Conservation (phyloP, 1,284 basidiomycete species). For the Leccinum brunneo-olivaceum region DNA sequence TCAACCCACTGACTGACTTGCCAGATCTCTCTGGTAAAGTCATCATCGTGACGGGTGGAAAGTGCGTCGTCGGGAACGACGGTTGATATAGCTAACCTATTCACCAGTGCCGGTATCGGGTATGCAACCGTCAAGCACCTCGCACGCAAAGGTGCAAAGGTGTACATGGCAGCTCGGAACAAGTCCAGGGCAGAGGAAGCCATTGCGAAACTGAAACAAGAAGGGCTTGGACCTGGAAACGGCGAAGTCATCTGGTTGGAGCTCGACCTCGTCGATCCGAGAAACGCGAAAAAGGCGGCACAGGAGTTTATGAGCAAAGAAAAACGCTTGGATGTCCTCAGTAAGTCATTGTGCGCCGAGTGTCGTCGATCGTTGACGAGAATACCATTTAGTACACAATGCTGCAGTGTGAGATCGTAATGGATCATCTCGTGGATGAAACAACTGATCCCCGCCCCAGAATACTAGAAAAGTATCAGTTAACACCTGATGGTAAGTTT, state of each 20-base stretch:
- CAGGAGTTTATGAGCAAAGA: slow-evolving; percentile 42
- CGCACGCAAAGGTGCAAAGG: slow-evolving; percentile 37
- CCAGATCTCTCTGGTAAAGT: slow-evolving; percentile 32
- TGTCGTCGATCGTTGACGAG: too few relatives aligned
- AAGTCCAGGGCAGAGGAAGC: slow-evolving; percentile 35
- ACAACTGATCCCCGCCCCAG: slow-evolving; percentile 13
- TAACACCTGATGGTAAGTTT: slow-evolving; percentile 32
- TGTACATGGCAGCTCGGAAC: slow-evolving; percentile 40
- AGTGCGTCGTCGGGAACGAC: slow-evolving; percentile 20
- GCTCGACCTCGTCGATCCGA: slow-evolving; percentile 41
- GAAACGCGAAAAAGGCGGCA: slow-evolving; percentile 38
- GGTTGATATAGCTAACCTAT: background rate
- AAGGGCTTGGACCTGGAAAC: slow-evolving; percentile 31
- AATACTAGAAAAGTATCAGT: slow-evolving; percentile 14
- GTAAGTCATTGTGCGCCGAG: slow-evolving; percentile 35
- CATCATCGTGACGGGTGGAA: slow-evolving; percentile 39
- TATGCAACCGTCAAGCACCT: slow-evolving; percentile 41
- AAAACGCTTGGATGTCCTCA: slow-evolving; percentile 46
- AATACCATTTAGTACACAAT: slow-evolving; percentile 32
- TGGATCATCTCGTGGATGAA: background rate
- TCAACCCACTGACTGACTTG: slow-evolving; percentile 19
- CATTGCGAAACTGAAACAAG: slow-evolving; percentile 33
- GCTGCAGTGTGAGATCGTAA: slow-evolving; percentile 36
- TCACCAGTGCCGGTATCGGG: slow-evolving; percentile 37
- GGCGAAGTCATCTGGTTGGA: slow-evolving; percentile 40